phyloP scores from a whole-genome alignment of 805 yeast species.

The Monosporozyma aerobia region DNA sequence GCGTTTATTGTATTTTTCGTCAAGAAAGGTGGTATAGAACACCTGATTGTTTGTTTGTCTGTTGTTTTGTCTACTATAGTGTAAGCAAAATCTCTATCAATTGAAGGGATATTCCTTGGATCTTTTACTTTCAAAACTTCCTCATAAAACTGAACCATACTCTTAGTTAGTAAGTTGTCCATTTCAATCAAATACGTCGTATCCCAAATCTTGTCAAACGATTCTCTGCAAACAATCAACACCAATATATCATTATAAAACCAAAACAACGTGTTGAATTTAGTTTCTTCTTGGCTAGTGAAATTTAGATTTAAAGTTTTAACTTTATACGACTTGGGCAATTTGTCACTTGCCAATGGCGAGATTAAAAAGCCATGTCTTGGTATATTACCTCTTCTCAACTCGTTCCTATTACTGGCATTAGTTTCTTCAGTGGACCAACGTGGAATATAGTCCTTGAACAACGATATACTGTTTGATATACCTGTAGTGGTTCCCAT shows the following conservation, averaged over 20 bases:
- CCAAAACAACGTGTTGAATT: slow-evolving; percentile 25
- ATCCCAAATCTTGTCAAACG: slow-evolving; percentile 23
- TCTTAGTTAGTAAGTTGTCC: slow-evolving; percentile 14
- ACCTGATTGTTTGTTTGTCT: slow-evolving; percentile 4
- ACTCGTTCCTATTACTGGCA: background rate
- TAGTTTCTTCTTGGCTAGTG: slow-evolving; percentile 5
- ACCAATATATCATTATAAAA: slow-evolving; percentile 21
- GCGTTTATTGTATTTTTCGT: slow-evolving; percentile 2
- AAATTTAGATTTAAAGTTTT: slow-evolving; percentile 15
- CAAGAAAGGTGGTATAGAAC: slow-evolving; percentile 21
- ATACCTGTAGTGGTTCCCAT: slow-evolving; percentile 28
- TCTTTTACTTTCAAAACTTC: slow-evolving; percentile 3
- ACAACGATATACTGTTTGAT: slow-evolving; percentile 22
- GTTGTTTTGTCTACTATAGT: slow-evolving; percentile 10
- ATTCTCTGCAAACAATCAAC: slow-evolving; percentile 17
- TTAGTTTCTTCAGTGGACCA: slow-evolving; percentile 6
- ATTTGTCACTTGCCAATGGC: slow-evolving; percentile 16
- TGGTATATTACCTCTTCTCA: slow-evolving; percentile 2
- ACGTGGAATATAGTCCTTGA: slow-evolving; percentile 23
- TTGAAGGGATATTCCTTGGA: background rate
- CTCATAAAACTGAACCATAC: slow-evolving; percentile 18
- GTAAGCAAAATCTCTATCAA: slow-evolving; percentile 19
- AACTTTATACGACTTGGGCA: slow-evolving; percentile 22
- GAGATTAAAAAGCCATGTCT: slow-evolving; percentile 26
- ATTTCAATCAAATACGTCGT: slow-evolving; percentile 21